These are phyloP conservation scores for Flaveria floridana DNA, from an alignment of 140 eudicot genomes.

Conservation along the genomic window DNA sequence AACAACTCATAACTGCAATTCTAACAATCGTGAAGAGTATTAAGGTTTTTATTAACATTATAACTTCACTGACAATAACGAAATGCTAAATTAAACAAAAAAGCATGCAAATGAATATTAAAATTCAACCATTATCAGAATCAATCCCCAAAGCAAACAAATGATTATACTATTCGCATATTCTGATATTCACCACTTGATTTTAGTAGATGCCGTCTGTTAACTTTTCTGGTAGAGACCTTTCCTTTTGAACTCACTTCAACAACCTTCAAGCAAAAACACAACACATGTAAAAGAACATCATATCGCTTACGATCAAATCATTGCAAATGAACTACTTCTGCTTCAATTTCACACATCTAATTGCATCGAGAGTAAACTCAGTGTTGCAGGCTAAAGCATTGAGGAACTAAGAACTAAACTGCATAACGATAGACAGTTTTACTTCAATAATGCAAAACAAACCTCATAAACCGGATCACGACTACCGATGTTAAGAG, in stretches of 20 bases:
- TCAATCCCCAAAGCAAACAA: slow-evolving; percentile 6
- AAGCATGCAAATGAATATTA: background rate
- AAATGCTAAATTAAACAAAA: slow-evolving; percentile 1
- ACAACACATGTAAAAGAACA: slow-evolving; percentile 18
- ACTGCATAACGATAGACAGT: background rate
- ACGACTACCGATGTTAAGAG: slow-evolving; percentile 75
- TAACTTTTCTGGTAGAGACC: slow-evolving; percentile 77
- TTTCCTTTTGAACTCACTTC: slow-evolving; percentile 78
- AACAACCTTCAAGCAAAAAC: slow-evolving; percentile 60
- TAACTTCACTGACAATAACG: background rate
- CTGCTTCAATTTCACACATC: background rate
- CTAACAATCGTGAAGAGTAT: slow-evolving; percentile 11
- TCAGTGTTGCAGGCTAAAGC: background rate
- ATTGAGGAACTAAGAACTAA: background rate
- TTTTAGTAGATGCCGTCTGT: slow-evolving; percentile 71
- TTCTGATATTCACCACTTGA: slow-evolving; percentile 59
- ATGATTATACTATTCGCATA: slow-evolving; percentile 2
- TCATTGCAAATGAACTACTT: background rate
- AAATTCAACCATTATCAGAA: background rate
- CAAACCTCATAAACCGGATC: slow-evolving; percentile 90
- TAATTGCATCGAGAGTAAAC: slow-evolving; percentile 13
- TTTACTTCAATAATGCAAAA: slow-evolving; percentile 13
- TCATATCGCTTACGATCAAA: background rate
- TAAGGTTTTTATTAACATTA: slow-evolving; percentile 11
- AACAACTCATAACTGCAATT: slow-evolving; percentile 14